Base-by-base conservation (phyloP, 1,139 yeast genomes). In the Zygoascus meyerae region DNA sequence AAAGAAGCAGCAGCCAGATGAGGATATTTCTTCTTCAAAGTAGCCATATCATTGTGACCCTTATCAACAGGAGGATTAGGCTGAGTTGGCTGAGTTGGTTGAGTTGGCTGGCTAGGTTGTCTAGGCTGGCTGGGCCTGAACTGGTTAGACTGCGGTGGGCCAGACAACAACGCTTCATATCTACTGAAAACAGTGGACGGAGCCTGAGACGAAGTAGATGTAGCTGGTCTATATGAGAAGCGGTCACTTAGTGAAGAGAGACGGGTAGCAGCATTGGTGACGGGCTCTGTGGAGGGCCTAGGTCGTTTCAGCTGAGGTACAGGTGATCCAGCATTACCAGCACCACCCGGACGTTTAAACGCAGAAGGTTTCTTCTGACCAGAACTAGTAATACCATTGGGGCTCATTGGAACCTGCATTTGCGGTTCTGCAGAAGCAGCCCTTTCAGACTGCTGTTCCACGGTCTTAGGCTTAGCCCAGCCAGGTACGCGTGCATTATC, bases 181-280 rank as follows among this genome's bases (percentile, higher is more conserved):
- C 56, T 36, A 9, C 57, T 47, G 45, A 55, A 55, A 29, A 55
- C 57, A 4, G 58, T 53, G 4, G 56, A 54, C 5, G 52, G 37
- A 2, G 45, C 40, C 11, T 34, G 29, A 7, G 49, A 35, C 15
- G 42, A 6, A 10, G 11, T 17, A 14, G 42, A 18, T 12, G 42
- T 2, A 5, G 43, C 34, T 1, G 47, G 40, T n/a, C 44, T 44
- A 32, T 43, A 57, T 6, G 61, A 43, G 38, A 54, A 56, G 32
- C 56, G 52, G 21, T 57, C 60, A 28, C 53, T 37, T 33, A 57
- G 44, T 5, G 60, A 56, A 26, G 48, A 14, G 11, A 56, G 48
- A n/a, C 58, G 28, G 15, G 34, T n/a, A 37, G 44, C 11, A 7
- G 40, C 34, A 34, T 12, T 26, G 26, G 14, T 33, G 4, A 8